Conservation (phyloP, 139 green algal species). For the Pseudopediastrum boryanum region DNA sequence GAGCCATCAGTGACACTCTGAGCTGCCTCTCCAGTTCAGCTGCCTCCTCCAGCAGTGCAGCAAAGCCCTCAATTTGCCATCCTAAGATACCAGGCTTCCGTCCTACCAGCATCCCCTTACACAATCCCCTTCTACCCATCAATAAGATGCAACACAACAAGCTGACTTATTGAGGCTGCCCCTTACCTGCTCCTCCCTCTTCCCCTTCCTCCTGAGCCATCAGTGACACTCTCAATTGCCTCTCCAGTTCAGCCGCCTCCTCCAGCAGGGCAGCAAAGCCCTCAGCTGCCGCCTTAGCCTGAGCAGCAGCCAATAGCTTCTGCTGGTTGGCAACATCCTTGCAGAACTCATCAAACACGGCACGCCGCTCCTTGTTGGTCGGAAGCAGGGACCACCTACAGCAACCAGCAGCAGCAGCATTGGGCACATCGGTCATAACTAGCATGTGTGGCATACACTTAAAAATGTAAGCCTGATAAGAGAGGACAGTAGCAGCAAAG, state of each 20-base stretch:
- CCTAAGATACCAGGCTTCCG: background rate
- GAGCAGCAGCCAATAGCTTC: slow-evolving; percentile 21
- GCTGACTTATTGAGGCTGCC: background rate
- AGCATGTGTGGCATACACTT: too few species aligned
- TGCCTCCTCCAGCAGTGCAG: slow-evolving; percentile 67
- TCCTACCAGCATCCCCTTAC: background rate
- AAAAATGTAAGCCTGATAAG: too few species aligned
- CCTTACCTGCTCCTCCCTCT: background rate
- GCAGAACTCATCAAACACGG: slow-evolving; percentile 85
- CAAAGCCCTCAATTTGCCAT: slow-evolving; percentile 8
- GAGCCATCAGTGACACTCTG: slow-evolving; percentile 29
- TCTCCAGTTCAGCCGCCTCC: slow-evolving; percentile 56
- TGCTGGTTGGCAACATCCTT: slow-evolving; percentile 46
- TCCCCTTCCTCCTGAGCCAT: slow-evolving; percentile 6
- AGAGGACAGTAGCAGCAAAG: too few species aligned
- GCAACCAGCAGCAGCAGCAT: too few species aligned
- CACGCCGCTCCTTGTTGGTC: slow-evolving; percentile 58
- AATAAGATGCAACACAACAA: background rate
- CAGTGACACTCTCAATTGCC: slow-evolving; percentile 30
- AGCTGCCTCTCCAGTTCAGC: slow-evolving; percentile 43
- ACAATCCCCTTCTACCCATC: background rate
- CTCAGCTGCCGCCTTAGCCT: slow-evolving; percentile 1
- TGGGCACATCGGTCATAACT: too few species aligned
- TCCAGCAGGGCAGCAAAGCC: slow-evolving; percentile 59
- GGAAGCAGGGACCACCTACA: slow-evolving; percentile 53